phyloP scores from a whole-genome alignment of 208 protist genomes.

The Naegleria fowleri region DNA sequence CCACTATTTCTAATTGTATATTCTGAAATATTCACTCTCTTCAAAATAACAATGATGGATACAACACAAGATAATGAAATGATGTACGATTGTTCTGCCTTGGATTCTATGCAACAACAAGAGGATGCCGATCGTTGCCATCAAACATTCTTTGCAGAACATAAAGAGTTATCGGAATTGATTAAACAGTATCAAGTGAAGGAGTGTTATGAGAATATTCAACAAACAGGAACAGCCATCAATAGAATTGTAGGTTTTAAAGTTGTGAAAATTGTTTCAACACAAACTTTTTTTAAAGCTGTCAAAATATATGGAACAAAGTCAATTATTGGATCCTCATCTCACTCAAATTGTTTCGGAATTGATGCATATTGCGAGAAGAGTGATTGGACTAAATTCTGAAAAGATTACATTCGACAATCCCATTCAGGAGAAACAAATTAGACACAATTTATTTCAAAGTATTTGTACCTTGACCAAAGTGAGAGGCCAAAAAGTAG shows the following conservation, averaged over 20 bases:
- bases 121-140: background rate
- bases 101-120: no score
- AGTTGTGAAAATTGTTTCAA: background rate
- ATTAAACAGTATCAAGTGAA: background rate
- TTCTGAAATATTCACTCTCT: no score
- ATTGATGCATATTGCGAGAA: background rate
- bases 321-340: conserved; percentile 23
- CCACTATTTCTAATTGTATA: no score
- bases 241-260: background rate
- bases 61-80: no score
- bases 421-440: background rate
- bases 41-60: no score
- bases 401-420: background rate
- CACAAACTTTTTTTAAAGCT: background rate
- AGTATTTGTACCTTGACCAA: background rate
- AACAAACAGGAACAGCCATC: background rate
- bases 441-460: background rate
- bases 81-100: no score
- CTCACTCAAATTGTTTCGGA: background rate
- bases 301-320: conserved; percentile 6
- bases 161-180: background rate
- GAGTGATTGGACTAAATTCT: background rate
- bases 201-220: background rate
- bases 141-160: conserved; percentile 12
- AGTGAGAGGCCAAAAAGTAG: conserved; percentile 3